Evolutionary conservation across 495 filamentous ascomycete genomes (phyloP).

Genomic region (Echria macrotheca): DNA sequence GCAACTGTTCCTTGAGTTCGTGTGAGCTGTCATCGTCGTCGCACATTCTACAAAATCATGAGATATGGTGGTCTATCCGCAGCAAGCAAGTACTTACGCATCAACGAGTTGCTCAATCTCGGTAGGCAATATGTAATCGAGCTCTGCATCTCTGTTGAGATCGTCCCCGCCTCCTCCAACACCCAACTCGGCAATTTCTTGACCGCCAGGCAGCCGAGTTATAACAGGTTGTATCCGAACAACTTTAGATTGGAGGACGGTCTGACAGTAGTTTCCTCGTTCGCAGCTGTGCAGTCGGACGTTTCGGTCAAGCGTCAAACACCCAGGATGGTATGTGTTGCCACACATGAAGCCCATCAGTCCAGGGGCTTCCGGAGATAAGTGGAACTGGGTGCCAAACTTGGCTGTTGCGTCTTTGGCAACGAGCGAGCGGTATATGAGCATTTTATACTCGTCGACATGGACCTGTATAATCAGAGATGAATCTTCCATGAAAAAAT

Average conservation of each 20-base stretch:
- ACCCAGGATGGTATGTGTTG: conserved; percentile 62
- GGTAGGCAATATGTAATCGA: conserved; percentile 49
- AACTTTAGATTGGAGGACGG: conserved; percentile 48
- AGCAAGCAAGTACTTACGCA: conserved; percentile 30
- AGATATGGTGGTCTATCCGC: background rate
- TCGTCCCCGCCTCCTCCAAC: conserved; percentile 77
- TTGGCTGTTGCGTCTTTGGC: conserved; percentile 25
- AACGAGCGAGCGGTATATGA: conserved; percentile 64
- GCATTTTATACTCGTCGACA: conserved; percentile 72
- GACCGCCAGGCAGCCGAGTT: conserved; percentile 47
- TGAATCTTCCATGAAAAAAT: too few species aligned
- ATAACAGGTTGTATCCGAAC: conserved; percentile 80
- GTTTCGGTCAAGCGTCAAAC: conserved; percentile 57
- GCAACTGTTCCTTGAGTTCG: conserved; percentile 22
- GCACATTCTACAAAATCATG: conserved; percentile 13
- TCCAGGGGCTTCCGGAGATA: conserved; percentile 54
- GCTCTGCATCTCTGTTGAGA: conserved; percentile 57
- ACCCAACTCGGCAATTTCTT: conserved; percentile 65
- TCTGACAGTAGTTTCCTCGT: conserved; percentile 58
- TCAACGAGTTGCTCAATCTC: conserved; percentile 44
- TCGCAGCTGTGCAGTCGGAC: conserved; percentile 89
- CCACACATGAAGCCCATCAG: conserved; percentile 74
- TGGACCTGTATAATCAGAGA: too few species aligned
- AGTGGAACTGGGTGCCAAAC: conserved; percentile 32
- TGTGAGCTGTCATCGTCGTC: conserved; percentile 16